Evolutionary conservation across 495 filamentous ascomycete genomes (phyloP), one percentile per base, ranked within the genome.

Genomic region (Neurospora sp.): DNA sequence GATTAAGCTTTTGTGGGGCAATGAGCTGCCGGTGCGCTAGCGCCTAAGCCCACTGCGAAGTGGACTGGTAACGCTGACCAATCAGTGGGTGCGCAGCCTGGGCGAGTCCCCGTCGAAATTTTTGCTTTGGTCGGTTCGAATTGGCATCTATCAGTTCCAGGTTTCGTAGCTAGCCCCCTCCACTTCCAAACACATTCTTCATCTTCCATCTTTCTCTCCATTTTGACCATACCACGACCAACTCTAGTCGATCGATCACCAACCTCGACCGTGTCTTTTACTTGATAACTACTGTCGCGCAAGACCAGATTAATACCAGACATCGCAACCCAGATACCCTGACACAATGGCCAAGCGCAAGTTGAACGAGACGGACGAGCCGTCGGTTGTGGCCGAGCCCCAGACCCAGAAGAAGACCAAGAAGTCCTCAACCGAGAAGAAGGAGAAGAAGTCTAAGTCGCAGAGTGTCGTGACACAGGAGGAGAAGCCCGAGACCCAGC

Each of bases 301-400:
- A 31, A 65, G 12, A 35, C 6, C 53, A 65, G 27, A 35, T 35
- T 65, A 65, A 65, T 65, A 65, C 27, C 72, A 71, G 0, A 40
- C 35, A n/a, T 35, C 31, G 12, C 41, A 68, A n/a, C 40, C 39
- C 40, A 40, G 8, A 48, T 68, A 72, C 73, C 37, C 45, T 42
- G 27, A 71, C 69, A 81, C 37, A 68, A 86, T 87, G 85, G 53
- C 27, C 53, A 89, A 89, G 78, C 84, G 87, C 69, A 89, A 89
- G 80, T 76, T 88, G 53, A 83, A 87, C 72, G 79, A 84, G 70
- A 86, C 84, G 73, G 81, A 85, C 77, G 83, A 83, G 74, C 84
- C 86, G 9, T 75, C 77, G 4, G 78, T 79, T 42, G 70, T 78
- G 61, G 42, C 72, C 53, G 53, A 65, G 53, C 53, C 53, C 31